Conservation (phyloP, 495 filamentous ascomycete genomes). For the Penicillium herquei region DNA sequence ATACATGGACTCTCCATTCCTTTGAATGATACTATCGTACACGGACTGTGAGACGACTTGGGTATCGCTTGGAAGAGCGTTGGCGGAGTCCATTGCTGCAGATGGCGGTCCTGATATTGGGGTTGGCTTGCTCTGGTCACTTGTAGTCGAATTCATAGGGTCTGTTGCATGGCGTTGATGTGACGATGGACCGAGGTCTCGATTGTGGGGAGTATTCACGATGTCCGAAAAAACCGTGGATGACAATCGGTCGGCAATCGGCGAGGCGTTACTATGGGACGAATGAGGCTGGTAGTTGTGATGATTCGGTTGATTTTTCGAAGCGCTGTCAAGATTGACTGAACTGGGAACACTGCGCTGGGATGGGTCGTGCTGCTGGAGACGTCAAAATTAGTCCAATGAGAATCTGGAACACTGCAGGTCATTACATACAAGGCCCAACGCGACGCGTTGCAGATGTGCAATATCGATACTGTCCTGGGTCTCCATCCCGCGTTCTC, state of each 20-base stretch:
- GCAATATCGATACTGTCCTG: slow-evolving; percentile 51
- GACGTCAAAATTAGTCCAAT: slow-evolving; percentile 32
- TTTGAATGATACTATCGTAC: slow-evolving; percentile 45
- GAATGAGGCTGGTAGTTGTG: background rate
- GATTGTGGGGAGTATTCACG: background rate
- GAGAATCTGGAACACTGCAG: slow-evolving; percentile 28
- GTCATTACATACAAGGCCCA: slow-evolving; percentile 43
- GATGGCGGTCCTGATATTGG: slow-evolving; percentile 9
- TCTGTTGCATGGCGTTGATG: slow-evolving; percentile 17
- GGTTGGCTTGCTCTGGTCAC: background rate
- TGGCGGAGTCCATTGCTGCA: slow-evolving; percentile 35
- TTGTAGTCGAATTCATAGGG: background rate
- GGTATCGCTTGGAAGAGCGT: slow-evolving; percentile 45
- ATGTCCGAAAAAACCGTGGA: slow-evolving; percentile 9
- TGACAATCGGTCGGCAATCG: slow-evolving; percentile 1
- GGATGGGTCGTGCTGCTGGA: slow-evolving; percentile 33
- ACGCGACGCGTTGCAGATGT: slow-evolving; percentile 48
- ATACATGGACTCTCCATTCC: slow-evolving; percentile 32
- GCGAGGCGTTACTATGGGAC: slow-evolving; percentile 9
- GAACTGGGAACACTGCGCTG: slow-evolving; percentile 19
- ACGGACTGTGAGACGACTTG: slow-evolving; percentile 53
- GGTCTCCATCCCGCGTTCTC: slow-evolving; percentile 35
- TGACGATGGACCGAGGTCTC: background rate
- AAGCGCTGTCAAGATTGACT: slow-evolving; percentile 9
- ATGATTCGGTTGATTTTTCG: slow-evolving; percentile 2